Base-by-base conservation (phyloP, 495 filamentous ascomycete genomes). In the Penicillium daleae region DNA sequence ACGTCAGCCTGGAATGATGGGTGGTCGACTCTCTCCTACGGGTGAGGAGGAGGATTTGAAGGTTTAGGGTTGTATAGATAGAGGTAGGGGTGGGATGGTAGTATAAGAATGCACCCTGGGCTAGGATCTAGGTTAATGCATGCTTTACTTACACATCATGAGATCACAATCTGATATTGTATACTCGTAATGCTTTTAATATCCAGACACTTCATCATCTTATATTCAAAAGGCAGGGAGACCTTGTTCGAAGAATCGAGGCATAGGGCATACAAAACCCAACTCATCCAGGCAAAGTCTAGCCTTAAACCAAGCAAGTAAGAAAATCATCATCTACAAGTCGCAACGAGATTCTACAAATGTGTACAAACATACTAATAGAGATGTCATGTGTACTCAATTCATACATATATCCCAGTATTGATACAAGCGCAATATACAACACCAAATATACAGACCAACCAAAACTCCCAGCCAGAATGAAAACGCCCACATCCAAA, bases 1-100 rank as follows among this genome's bases (percentile, higher is more conserved):
- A 64, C 65, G 61, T 61, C 58, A 63, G 61, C 58, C 19, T 19
- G 65, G 65, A 67, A 67, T 67, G 63, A 42, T 12, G 33, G 33
- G n/a, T 48, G 52, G 15, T 58, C 31, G 27, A 55, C 22, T 31
- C 29, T 31, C 4, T 7, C 3, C 29, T 31, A 12, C 33, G 21
- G 19, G 21, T 21, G 3, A 7, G 40, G 8, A 10, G 19, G 6
- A 9, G 40, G 19, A 8, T 4, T 5, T 24, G 33, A 24, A 42
- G n/a, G 56, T 32, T 2, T 44, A n/a, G 39, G 32, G 6, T 24
- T 22, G 31, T 55, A 22, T 49, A 53, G 26, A 33, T 33, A 9
- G 32, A 6, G 32, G 35, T 31, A 31, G 29, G 29, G 29, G 4
- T 22, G 3, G 21, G 1, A 10, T 22, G 4, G n/a, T n/a, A n/a